Evolutionary conservation across 352 stramenopile genomes (phyloP), one percentile per base, ranked within the genome.

Genomic region (Pythium insidiosum): DNA sequence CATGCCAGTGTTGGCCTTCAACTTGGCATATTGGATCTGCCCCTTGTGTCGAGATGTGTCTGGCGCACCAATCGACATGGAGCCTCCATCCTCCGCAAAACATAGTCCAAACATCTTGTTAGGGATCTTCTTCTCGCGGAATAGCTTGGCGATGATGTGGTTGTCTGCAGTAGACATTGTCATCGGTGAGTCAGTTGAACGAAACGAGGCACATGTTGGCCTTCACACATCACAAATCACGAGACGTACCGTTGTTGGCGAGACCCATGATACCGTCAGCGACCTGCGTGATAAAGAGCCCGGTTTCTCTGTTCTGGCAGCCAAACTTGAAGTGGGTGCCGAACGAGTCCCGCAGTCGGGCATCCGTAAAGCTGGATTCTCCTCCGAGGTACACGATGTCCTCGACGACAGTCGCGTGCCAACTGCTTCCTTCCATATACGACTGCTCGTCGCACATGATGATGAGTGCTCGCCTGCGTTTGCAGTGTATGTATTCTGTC

Each of bases 341-440:
- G 35, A 72, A 91, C 5, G 58, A 61, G 36, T 83, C 56, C 23
- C 73, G 71, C 68, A 84, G 73, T 1, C 43, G 41, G 1, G 46
- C 54, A 34, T 88, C 63, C 9, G 59, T 30, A 26, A 68, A 69
- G 33, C 73, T 85, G 23, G 60, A 43, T 9, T 72, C 70, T 20
- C 71, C 77, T n/a, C 80, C 77, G 13, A 90, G 53, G 30, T 72
- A 92, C 37, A 93, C 80, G 7, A 85, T 50, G 45, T 94, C 81
- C 29, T 89, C 76, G 13, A 94, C 76, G 12, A 91, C 73, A 0
- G 73, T 69, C 9, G 78, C 81, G 10, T 84, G 63, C 81, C 81
- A 94, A 48, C 64, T 90, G 50, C 81, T 94, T 19, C 81, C 81
- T 63, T 94, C 81, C 58, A 87, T 81, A 49, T 94, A 94, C 34